Evolutionary conservation across 1,139 yeast species (phyloP).

Genomic region (Taphrina pruni): DNA sequence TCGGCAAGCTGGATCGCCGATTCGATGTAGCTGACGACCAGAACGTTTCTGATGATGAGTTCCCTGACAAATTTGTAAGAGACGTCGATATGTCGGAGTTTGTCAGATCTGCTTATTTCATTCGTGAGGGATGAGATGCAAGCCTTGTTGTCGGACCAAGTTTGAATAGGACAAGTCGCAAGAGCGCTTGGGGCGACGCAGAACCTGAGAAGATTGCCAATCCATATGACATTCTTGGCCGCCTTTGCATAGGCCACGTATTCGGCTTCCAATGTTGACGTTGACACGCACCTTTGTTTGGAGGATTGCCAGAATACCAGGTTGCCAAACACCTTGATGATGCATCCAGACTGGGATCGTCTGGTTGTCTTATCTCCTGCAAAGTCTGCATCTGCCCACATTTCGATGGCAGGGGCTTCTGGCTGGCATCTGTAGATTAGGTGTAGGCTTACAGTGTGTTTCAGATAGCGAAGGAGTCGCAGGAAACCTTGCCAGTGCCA

Average conservation of each 20-base stretch:
- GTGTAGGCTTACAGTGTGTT: not conserved
- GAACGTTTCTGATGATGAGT: not conserved
- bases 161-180: not conserved
- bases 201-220: not conserved
- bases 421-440: not conserved
- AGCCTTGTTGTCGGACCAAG: not conserved
- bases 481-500: conserved; percentile 1
- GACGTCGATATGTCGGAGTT: conserved; percentile 1
- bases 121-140: not conserved
- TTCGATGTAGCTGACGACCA: not conserved
- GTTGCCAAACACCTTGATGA: not conserved
- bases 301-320: conserved; percentile 9
- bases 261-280: conserved; percentile 8
- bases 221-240: conserved; percentile 5
- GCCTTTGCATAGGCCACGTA: conserved; percentile 1
- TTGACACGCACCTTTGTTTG: not conserved
- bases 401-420: not conserved
- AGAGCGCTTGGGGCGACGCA: not conserved
- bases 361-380: not conserved
- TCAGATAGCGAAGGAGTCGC: not conserved
- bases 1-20: not conserved
- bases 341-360: conserved; percentile 3
- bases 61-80: not conserved
- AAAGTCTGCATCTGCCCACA: conserved; percentile 3
- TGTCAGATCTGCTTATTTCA: not conserved